Percentiles rank a stretch among this genome's conserved stretches.
Evolutionary conservation across 2,329 filamentous ascomycete genomes (phyloP).

Genomic region (Sporothrix pseudoabietina): DNA sequence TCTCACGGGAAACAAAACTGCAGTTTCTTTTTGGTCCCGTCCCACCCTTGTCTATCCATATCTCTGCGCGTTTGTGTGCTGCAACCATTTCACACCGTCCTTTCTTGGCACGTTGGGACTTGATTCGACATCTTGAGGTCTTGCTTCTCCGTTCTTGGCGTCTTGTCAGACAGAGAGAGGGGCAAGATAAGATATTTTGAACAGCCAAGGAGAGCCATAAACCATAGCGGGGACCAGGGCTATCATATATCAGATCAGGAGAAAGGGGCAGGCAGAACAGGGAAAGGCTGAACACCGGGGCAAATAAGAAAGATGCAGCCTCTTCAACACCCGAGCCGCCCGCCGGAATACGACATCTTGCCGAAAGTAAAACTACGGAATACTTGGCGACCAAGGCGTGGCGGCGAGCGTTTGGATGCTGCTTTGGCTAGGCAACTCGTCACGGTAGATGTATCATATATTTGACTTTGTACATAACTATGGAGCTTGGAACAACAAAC

Average conservation of each 20-base stretch:
- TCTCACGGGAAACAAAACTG: background rate
- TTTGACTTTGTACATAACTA: background rate
- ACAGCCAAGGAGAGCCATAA: background rate
- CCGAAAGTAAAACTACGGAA: constrained; percentile 6
- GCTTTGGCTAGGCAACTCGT: no score
- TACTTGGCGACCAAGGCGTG: background rate
- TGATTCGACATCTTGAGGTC: constrained; percentile 26
- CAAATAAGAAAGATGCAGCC: background rate
- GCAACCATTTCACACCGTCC: constrained; percentile 16
- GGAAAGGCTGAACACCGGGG: background rate
- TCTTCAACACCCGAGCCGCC: constrained; percentile 20
- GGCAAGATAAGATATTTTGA: constrained; percentile 17
- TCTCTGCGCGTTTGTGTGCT: constrained; percentile 13
- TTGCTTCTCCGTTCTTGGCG: constrained; percentile 18
- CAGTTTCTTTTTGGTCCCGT: background rate
- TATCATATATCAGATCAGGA: constrained; percentile 25
- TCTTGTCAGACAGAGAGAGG: constrained; percentile 11
- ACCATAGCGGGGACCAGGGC: background rate
- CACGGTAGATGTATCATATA: background rate
- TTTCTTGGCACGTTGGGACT: constrained; percentile 27
- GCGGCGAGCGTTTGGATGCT: background rate
- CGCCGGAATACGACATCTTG: constrained; percentile 24
- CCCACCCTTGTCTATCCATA: constrained; percentile 10
- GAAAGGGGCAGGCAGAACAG: background rate
- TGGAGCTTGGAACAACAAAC: background rate